Percentiles rank a stretch among this genome's conserved stretches.
Conservation (phyloP, 257 asterid species). For the Petunia secreta region DNA sequence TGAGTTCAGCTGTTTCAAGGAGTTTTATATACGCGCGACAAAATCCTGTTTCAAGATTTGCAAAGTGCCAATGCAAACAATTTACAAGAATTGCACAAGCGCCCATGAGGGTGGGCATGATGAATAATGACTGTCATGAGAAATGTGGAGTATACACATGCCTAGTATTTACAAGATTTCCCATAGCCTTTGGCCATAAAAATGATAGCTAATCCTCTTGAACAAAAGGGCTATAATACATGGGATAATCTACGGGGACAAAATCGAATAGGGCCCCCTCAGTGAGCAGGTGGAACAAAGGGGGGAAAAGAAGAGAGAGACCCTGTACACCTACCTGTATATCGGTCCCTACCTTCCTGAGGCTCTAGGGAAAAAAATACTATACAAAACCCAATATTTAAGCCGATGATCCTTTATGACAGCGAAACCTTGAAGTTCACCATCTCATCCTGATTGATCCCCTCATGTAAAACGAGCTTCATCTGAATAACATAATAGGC, state of each 20-base stretch:
- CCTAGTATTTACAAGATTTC: constrained; percentile 48
- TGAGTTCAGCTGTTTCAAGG: neutral
- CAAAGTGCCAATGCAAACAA: constrained; percentile 16
- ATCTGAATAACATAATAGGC: constrained; percentile 34
- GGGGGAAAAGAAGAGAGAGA: constrained; percentile 49
- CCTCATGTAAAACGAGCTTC: constrained; percentile 44
- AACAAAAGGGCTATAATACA: constrained; percentile 34
- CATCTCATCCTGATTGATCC: constrained; percentile 34
- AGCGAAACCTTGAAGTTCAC: constrained; percentile 29
- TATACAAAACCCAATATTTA: constrained; percentile 59
- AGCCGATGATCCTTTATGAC: constrained; percentile 37
- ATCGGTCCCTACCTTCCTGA: constrained; percentile 50
- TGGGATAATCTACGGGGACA: constrained; percentile 37
- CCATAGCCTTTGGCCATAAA: constrained; percentile 88
- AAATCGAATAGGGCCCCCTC: constrained; percentile 51
- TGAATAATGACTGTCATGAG: constrained; percentile 5
- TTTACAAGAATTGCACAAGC: constrained; percentile 38
- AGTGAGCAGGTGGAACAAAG: constrained; percentile 37
- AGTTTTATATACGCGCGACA: neutral
- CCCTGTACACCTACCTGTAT: constrained; percentile 78
- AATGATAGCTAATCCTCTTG: constrained; percentile 50
- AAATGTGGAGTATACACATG: constrained; percentile 13
- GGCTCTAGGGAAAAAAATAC: constrained; percentile 45
- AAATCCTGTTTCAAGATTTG: constrained; percentile 11
- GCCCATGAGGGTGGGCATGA: constrained; percentile 22